Conservation (phyloP, 441 rosid genomes). For the Populus tomentosa region DNA sequence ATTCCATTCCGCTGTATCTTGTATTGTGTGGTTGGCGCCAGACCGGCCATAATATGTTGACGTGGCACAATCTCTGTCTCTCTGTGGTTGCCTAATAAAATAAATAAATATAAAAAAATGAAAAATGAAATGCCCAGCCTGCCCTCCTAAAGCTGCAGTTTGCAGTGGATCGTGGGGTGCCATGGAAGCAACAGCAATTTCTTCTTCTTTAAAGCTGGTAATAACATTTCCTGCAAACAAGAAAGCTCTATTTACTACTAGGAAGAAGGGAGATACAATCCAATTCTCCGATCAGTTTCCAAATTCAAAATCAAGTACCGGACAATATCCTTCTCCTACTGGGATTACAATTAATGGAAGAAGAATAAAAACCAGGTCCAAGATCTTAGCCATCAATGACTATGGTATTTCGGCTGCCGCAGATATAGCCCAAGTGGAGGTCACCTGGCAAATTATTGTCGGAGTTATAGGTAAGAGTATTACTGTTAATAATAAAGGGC, state of each 20-base stretch:
- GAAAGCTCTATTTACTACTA: neutral
- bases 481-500: neutral
- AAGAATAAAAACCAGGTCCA: conserved; percentile 8
- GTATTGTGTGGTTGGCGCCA: conserved; percentile 6
- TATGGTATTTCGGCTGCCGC: conserved; percentile 25
- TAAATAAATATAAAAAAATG: neutral
- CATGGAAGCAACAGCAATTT: conserved; percentile 12
- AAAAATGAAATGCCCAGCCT: neutral
- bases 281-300: neutral
- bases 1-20: too few relatives aligned
- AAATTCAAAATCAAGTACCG: conserved; percentile 24
- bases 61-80: conserved; percentile 3
- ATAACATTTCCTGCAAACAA: neutral
- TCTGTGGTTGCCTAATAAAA: neutral
- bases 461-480: conserved; percentile 55
- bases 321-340: neutral
- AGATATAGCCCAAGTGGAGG: conserved; percentile 36
- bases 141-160: too few relatives aligned
- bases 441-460: conserved; percentile 72
- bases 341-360: conserved; percentile 2
- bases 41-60: neutral
- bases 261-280: neutral
- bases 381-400: conserved; percentile 31
- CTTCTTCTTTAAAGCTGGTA: neutral
- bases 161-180: neutral